Percentiles rank a stretch among this genome's conserved stretches.
These are phyloP conservation scores for Stramenopiles sp. DNA, from an alignment of 352 stramenopile genomes.

Conservation along the genomic window DNA sequence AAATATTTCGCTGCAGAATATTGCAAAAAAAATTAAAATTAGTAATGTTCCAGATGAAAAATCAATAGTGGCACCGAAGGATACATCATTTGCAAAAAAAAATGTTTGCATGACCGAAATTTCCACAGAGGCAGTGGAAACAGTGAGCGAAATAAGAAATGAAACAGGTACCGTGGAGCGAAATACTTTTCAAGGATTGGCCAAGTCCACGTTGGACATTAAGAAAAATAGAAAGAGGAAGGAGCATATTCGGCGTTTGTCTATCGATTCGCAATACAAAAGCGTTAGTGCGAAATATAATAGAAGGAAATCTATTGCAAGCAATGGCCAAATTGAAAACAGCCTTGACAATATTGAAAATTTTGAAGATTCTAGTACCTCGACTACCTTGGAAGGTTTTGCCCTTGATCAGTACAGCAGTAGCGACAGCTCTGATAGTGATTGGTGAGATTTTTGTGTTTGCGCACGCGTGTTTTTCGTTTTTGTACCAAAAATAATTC, in stretches of 20 bases:
- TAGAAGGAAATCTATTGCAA: not conserved
- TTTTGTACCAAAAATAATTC: too few species aligned
- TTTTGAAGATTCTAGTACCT: not conserved
- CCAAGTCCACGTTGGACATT: not conserved
- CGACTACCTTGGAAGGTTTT: not conserved
- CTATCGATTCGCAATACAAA: not conserved
- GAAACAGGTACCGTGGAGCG: not conserved
- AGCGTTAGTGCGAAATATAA: not conserved
- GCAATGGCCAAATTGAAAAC: not conserved
- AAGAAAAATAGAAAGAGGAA: not conserved
- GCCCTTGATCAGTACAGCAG: not conserved
- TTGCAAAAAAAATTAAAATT: not conserved
- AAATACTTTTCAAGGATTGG: not conserved
- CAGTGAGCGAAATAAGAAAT: not conserved
- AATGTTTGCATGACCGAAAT: not conserved
- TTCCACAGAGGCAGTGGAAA: not conserved
- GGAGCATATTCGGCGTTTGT: not conserved
- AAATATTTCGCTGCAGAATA: not conserved
- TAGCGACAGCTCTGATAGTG: not conserved
- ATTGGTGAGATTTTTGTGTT: too few species aligned
- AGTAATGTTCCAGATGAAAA: too few species aligned
- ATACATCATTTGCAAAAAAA: not conserved
- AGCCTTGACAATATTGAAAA: not conserved
- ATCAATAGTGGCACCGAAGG: not conserved
- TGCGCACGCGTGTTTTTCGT: too few species aligned